These are phyloP conservation scores for Beauveria sp. DNA, from an alignment of 2,329 filamentous ascomycete species.

Conservation along the genomic window DNA sequence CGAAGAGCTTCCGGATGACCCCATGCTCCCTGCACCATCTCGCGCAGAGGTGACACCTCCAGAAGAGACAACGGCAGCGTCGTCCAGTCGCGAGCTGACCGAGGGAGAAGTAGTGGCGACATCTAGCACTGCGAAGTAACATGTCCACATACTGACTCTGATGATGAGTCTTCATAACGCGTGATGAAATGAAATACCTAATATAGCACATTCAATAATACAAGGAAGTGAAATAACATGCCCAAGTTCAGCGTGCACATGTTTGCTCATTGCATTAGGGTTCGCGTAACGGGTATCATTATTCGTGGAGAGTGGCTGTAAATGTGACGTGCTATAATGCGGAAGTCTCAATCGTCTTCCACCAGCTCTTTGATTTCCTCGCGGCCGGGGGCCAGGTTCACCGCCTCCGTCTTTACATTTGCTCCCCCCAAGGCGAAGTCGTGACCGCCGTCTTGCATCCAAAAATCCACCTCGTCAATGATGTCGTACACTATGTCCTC, in stretches of 20 bases:
- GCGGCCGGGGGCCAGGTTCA: slow-evolving; percentile 35
- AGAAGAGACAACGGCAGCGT: not conserved
- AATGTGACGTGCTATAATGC: not conserved
- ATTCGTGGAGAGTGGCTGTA: not conserved
- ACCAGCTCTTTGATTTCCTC: slow-evolving; percentile 60
- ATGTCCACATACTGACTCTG: not conserved
- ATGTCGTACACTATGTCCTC: slow-evolving; percentile 93
- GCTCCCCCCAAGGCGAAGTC: slow-evolving; percentile 39
- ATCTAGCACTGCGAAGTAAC: not conserved
- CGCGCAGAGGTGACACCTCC: slow-evolving; percentile 10
- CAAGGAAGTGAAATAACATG: not conserved
- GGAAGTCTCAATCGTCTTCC: slow-evolving; percentile 45
- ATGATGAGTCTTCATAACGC: not conserved
- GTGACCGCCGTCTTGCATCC: slow-evolving; percentile 59
- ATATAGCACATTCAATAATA: not conserved
- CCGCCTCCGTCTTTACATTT: slow-evolving; percentile 37
- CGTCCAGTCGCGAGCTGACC: not conserved
- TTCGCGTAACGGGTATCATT: not conserved
- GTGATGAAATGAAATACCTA: slow-evolving; percentile 2
- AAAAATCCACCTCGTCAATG: slow-evolving; percentile 90
- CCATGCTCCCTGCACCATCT: slow-evolving; percentile 29
- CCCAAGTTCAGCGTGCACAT: not conserved
- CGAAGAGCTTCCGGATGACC: slow-evolving; percentile 45
- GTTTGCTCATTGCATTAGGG: not conserved
- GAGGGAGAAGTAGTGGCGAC: not conserved